Base-by-base conservation (phyloP, 75 land plant genomes). In the Pinus taeda region DNA sequence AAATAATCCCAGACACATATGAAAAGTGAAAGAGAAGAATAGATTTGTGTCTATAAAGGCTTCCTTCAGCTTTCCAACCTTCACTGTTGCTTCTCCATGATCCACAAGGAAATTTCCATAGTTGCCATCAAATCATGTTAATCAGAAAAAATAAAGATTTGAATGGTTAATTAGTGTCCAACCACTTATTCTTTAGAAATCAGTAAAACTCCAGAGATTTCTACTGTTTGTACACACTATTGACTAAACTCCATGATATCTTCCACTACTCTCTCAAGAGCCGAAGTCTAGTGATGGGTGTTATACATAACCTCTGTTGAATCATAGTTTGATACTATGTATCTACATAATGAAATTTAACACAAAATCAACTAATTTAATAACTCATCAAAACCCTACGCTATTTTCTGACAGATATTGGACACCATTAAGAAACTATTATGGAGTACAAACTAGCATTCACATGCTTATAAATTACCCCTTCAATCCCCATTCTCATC, bases 271-370 rank as follows among this genome's bases (percentile, higher is more conserved):
- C 92, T 90, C 78, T 92, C 97, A 0, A 95, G 90, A 2, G 92
- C 88, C 0, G 82, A 70, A 1, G 95, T 90, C 61, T 86, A 97
- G 79, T 94, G 85, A 24, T 87, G 85, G 57, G 42, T 75, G 18
- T 89, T 80, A 69, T 88, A 92, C 57, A 86, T 80, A 3, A 94
- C 95, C 0, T 83, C 93, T 3, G 94, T 93, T 1, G 99, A 94
- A 77, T 97, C 97, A 75, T 95, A 97, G 76, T 97, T 97, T 0
- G 97, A 94, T 15, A 85, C 93, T 18, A 97, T 90, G 74, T 94
- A 96, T 53, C 98, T 93, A 49, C 7, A 49, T 1, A 49, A 49
- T 9, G 9, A 49, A 49, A 11, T 9, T 9, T 49, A 49, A 49
- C 55, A 49, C 2, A 49, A 49, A 49, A 49, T 49, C 55, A 49